These are phyloP conservation scores for Hydnomerulius pinastri DNA, from an alignment of 768 basidiomycete genomes.

Conservation along the genomic window DNA sequence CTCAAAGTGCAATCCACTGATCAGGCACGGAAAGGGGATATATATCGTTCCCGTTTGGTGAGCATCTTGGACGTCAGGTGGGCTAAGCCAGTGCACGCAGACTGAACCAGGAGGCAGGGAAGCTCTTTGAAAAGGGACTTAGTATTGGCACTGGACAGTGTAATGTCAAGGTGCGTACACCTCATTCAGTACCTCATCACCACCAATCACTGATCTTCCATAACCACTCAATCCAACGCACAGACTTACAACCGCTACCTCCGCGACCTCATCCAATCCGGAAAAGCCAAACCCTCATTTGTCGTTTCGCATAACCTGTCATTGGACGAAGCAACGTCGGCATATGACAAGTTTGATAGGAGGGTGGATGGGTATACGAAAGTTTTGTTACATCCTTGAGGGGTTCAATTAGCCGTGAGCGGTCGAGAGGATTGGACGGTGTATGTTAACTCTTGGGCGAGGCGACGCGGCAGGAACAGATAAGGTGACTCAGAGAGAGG, in stretches of 20 bases:
- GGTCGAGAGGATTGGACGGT: too few species aligned
- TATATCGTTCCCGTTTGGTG: slow-evolving; percentile 9
- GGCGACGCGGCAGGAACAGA: too few species aligned
- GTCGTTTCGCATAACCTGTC: slow-evolving; percentile 5
- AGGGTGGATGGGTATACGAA: slow-evolving; percentile 6
- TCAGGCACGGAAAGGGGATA: background rate
- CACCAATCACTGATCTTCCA: too few species aligned
- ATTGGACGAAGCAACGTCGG: slow-evolving; percentile 1
- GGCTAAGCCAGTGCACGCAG: background rate
- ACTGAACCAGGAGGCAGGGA: background rate
- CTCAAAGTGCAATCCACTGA: too few species aligned
- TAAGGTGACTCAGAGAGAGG: too few species aligned
- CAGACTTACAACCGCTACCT: slow-evolving; percentile 7
- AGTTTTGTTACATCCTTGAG: too few species aligned
- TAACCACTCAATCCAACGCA: too few species aligned
- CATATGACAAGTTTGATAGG: slow-evolving; percentile 10
- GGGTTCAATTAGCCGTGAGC: too few species aligned
- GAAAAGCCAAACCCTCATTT: slow-evolving; percentile 2
- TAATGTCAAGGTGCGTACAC: too few species aligned
- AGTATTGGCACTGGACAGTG: background rate
- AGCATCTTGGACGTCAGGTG: background rate
- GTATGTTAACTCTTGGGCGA: too few species aligned
- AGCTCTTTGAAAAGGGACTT: slow-evolving; percentile 4
- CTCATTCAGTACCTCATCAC: too few species aligned
- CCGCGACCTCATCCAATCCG: slow-evolving; percentile 6